Evolutionary conservation across 2,329 filamentous ascomycete species (phyloP).

Genomic region (Macrophomina phaseolina): DNA sequence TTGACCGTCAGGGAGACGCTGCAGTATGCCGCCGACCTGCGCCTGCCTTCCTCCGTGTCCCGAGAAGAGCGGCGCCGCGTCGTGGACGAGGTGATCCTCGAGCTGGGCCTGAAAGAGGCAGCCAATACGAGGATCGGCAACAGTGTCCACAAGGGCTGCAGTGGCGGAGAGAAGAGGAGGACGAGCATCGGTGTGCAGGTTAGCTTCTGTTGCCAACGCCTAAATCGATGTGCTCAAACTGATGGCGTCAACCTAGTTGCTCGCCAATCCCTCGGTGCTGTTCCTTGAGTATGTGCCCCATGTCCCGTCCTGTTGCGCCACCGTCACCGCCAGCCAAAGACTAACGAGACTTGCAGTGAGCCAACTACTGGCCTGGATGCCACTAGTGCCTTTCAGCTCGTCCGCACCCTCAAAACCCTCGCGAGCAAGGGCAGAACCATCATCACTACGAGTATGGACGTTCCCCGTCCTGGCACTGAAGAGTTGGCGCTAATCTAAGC

Average conservation of each 20-base stretch:
- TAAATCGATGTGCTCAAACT: background rate
- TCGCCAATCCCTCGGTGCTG: slow-evolving; percentile 78
- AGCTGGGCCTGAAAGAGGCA: slow-evolving; percentile 77
- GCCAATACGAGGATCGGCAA: slow-evolving; percentile 76
- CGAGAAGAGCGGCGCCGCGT: slow-evolving; percentile 64
- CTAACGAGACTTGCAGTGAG: slow-evolving; percentile 50
- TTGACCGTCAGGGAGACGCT: slow-evolving; percentile 79
- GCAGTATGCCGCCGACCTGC: slow-evolving; percentile 73
- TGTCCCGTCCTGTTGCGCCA: slow-evolving; percentile 1
- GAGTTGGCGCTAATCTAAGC: background rate
- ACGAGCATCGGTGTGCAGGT: slow-evolving; percentile 77
- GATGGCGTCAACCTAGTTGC: slow-evolving; percentile 47
- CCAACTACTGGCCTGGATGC: slow-evolving; percentile 80
- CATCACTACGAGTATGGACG: slow-evolving; percentile 63
- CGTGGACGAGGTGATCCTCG: slow-evolving; percentile 77
- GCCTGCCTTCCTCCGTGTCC: slow-evolving; percentile 68
- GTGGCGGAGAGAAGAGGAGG: slow-evolving; percentile 77
- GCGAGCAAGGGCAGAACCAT: slow-evolving; percentile 72
- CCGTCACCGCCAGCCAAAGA: background rate
- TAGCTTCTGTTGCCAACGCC: background rate
- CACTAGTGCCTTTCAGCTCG: slow-evolving; percentile 75
- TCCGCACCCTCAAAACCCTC: slow-evolving; percentile 71
- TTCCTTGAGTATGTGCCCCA: slow-evolving; percentile 64
- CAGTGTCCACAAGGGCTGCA: slow-evolving; percentile 74
- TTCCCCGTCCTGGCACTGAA: background rate